These are phyloP conservation scores for Microdochium paspali DNA, from an alignment of 2,329 filamentous ascomycete species.

Conservation along the genomic window DNA sequence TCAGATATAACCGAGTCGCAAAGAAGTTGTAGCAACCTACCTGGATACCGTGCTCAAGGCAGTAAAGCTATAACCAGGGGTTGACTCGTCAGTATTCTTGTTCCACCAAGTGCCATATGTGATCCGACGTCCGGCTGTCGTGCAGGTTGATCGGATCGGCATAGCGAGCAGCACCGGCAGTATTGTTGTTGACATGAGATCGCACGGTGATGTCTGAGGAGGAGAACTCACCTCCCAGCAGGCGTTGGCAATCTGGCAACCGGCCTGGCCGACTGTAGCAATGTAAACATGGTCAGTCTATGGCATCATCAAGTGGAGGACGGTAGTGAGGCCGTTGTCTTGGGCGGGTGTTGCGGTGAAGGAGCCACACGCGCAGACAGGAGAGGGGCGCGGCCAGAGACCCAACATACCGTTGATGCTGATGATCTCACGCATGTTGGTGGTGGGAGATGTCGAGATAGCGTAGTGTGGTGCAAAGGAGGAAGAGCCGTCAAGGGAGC, in stretches of 20 bases:
- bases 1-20: constrained; percentile 1
- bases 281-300: constrained; percentile 43
- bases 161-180: neutral
- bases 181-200: neutral
- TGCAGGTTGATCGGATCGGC: neutral
- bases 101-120: constrained; percentile 5
- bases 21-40: constrained; percentile 42
- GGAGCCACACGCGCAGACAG: constrained; percentile 25
- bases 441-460: constrained; percentile 22
- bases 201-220: constrained; percentile 1
- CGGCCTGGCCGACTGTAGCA: constrained; percentile 88
- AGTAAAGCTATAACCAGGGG: constrained; percentile 71
- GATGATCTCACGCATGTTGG: constrained; percentile 97
- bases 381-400: constrained; percentile 13
- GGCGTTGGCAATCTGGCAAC: constrained; percentile 99
- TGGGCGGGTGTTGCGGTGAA: constrained; percentile 28
- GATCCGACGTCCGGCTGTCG: neutral
- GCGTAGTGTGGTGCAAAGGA: constrained; percentile 11
- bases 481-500: constrained; percentile 19
- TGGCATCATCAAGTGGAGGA: constrained; percentile 3
- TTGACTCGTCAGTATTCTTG: constrained; percentile 15
- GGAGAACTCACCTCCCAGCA: constrained; percentile 92
- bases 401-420: constrained; percentile 86
- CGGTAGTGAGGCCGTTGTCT: constrained; percentile 10
- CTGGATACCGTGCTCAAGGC: constrained; percentile 99